phyloP scores from a whole-genome alignment of 2,329 filamentous ascomycete species.

The Cladosporium sp. region DNA sequence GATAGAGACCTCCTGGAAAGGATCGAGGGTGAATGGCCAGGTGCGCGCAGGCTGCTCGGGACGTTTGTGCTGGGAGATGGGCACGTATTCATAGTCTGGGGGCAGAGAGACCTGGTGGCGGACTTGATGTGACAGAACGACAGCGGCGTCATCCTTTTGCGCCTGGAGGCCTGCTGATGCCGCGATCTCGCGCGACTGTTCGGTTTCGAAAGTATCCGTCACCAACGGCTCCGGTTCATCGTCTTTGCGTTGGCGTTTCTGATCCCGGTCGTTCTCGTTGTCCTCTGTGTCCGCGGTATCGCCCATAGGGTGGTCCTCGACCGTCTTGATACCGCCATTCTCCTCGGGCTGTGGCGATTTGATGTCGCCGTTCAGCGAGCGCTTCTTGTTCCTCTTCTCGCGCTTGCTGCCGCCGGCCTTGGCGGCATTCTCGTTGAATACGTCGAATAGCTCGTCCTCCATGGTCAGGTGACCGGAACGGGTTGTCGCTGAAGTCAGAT shows the following conservation, averaged over 20 bases:
- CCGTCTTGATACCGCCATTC: slow-evolving; percentile 10
- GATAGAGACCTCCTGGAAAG: slow-evolving; percentile 93
- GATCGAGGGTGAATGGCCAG: slow-evolving; percentile 89
- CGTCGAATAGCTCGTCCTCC: slow-evolving; percentile 30
- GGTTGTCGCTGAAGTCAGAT: neutral
- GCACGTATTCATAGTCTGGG: slow-evolving; percentile 69
- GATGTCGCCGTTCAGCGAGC: slow-evolving; percentile 74
- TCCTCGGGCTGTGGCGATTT: slow-evolving; percentile 43
- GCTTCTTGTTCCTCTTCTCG: slow-evolving; percentile 63
- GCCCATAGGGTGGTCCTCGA: slow-evolving; percentile 35
- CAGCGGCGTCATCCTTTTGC: slow-evolving; percentile 60
- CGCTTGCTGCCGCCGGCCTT: slow-evolving; percentile 18
- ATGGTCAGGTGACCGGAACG: slow-evolving; percentile 12
- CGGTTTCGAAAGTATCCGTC: slow-evolving; percentile 91
- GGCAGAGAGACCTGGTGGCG: slow-evolving; percentile 96
- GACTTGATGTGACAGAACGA: slow-evolving; percentile 93
- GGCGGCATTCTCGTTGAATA: slow-evolving; percentile 29
- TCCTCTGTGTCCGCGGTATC: slow-evolving; percentile 36
- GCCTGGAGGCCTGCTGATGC: slow-evolving; percentile 65
- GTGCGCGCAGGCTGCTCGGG: slow-evolving; percentile 77
- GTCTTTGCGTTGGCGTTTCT: slow-evolving; percentile 61
- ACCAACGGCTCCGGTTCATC: slow-evolving; percentile 72
- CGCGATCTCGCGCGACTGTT: slow-evolving; percentile 84
- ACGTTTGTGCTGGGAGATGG: slow-evolving; percentile 91
- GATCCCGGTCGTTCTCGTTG: slow-evolving; percentile 43